These are phyloP conservation scores for Paecilomyces sp. DNA, from an alignment of 2,329 filamentous ascomycete genomes.

Conservation along the genomic window DNA sequence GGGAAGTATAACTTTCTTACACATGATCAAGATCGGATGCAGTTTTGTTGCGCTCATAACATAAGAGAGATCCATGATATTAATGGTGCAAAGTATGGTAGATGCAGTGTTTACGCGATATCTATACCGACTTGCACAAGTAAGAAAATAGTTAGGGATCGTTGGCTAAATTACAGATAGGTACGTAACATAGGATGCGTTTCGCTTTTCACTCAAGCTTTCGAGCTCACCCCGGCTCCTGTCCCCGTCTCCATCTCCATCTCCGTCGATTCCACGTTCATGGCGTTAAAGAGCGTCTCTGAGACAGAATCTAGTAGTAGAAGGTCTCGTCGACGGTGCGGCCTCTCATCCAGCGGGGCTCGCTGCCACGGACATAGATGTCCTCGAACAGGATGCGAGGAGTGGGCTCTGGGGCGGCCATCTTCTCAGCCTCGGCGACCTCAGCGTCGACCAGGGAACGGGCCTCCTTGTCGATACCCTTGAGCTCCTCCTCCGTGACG, in stretches of 20 bases:
- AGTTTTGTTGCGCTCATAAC: too few species aligned
- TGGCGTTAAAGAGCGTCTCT: neutral
- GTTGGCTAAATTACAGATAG: neutral
- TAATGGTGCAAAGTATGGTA: neutral
- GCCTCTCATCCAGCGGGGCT: constrained; percentile 82
- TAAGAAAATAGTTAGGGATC: neutral
- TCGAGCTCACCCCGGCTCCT: neutral
- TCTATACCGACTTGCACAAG: neutral
- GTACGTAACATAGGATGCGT: neutral
- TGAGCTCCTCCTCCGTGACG: constrained; percentile 87
- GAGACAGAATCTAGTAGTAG: constrained; percentile 52
- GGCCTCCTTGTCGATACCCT: constrained; percentile 90
- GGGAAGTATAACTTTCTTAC: too few species aligned
- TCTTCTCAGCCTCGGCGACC: constrained; percentile 83
- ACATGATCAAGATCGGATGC: too few species aligned
- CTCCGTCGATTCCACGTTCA: neutral
- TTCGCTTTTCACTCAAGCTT: neutral
- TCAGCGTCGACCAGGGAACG: constrained; percentile 79
- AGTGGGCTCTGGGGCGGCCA: constrained; percentile 71
- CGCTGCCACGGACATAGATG: constrained; percentile 83
- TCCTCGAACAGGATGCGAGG: constrained; percentile 88
- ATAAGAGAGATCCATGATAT: too few species aligned
- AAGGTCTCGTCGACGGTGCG: constrained; percentile 88
- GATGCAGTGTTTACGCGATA: neutral
- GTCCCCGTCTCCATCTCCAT: neutral